Percentiles rank a stretch among this genome's conserved stretches.
Conservation (phyloP, 768 basidiomycete species). For the Suillus subaureus region DNA sequence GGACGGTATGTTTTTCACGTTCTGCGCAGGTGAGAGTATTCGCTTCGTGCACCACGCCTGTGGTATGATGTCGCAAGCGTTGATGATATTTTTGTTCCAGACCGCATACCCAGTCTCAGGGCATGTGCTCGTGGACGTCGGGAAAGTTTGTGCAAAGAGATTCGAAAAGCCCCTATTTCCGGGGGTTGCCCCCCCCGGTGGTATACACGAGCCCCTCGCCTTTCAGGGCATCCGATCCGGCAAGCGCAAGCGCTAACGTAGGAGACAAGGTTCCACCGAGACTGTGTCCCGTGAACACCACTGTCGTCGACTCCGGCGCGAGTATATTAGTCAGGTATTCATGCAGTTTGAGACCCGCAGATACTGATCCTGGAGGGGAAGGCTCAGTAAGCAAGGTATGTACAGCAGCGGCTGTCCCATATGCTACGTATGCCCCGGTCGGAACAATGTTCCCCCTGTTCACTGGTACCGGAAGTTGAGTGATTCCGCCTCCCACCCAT, state of each 20-base stretch:
- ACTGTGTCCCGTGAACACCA: slow-evolving; percentile 17
- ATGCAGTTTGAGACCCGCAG: slow-evolving; percentile 7
- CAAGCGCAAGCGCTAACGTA: slow-evolving; percentile 17
- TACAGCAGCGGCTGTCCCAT: slow-evolving; percentile 2
- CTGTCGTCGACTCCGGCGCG: neutral
- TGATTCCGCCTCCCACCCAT: slow-evolving; percentile 15
- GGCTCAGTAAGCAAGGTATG: slow-evolving; percentile 9
- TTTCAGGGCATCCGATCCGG: neutral
- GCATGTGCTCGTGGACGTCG: neutral
- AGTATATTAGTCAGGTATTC: slow-evolving; percentile 7
- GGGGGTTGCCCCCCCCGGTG: slow-evolving; percentile 15
- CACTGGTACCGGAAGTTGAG: neutral
- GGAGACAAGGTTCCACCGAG: slow-evolving; percentile 17
- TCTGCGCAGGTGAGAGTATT: slow-evolving; percentile 8
- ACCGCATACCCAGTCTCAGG: slow-evolving; percentile 1
- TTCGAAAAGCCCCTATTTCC: slow-evolving; percentile 13
- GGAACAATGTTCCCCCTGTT: neutral
- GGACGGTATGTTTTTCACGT: slow-evolving; percentile 16
- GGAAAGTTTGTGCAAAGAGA: slow-evolving; percentile 12
- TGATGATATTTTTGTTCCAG: slow-evolving; percentile 24
- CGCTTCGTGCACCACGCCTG: slow-evolving; percentile 13
- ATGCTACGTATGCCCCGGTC: neutral
- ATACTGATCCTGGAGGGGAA: slow-evolving; percentile 2
- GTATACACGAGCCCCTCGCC: slow-evolving; percentile 11
- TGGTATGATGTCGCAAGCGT: slow-evolving; percentile 17